Evolutionary conservation across 371 early-diverging fungal species (phyloP).

Genomic region (Lichtheimia ornata): DNA sequence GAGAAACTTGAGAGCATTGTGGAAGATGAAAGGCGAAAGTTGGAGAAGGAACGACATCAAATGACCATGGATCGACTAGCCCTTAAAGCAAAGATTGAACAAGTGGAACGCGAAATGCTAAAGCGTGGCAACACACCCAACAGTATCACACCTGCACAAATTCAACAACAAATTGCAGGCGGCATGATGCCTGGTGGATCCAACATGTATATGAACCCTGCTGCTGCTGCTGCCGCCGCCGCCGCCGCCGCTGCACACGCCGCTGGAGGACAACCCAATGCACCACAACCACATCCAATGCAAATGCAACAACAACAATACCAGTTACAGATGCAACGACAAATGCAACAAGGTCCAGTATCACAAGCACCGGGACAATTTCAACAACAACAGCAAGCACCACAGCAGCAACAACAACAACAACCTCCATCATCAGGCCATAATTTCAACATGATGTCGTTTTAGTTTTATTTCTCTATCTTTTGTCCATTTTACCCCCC

Average conservation of each 20-base stretch:
- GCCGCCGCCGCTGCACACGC: too few species aligned
- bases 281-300: conserved; percentile 11
- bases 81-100: conserved; percentile 50
- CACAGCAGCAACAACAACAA: conserved; percentile 10
- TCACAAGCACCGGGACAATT: background rate
- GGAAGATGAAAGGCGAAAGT: conserved; percentile 70
- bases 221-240: too few species aligned
- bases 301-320: conserved; percentile 19
- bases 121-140: conserved; percentile 30
- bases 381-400: conserved; percentile 14
- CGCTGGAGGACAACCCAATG: conserved; percentile 7
- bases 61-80: conserved; percentile 73
- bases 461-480: conserved; percentile 7
- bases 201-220: conserved; percentile 15
- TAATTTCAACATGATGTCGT: conserved; percentile 28
- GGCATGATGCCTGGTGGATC: conserved; percentile 11
- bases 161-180: conserved; percentile 40
- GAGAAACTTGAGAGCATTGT: conserved; percentile 77
- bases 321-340: conserved; percentile 22
- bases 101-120: conserved; percentile 49
- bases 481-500: too few species aligned
- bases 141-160: conserved; percentile 44
- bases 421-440: conserved; percentile 14
- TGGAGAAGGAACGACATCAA: conserved; percentile 83
- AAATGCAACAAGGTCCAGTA: conserved; percentile 12